These are phyloP conservation scores for Podila verticillata DNA, from an alignment of 192 early-diverging fungal genomes.

Conservation along the genomic window DNA sequence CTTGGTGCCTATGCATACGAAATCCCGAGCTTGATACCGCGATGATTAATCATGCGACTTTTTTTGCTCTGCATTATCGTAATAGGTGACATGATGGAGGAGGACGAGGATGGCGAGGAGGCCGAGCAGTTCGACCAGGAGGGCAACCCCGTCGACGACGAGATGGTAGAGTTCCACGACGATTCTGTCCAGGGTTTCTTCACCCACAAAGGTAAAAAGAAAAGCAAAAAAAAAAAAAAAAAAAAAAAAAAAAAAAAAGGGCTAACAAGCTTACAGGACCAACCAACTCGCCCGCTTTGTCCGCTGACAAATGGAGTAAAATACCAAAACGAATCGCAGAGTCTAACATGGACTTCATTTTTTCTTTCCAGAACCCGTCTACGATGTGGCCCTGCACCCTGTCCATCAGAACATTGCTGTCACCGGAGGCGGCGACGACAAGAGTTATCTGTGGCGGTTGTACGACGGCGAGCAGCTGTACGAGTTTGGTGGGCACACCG, in stretches of 20 bases:
- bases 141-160: slow-evolving; percentile 62
- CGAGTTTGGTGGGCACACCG: slow-evolving; percentile 81
- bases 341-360: background rate
- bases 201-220: slow-evolving; percentile 74
- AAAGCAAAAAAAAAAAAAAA: background rate
- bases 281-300: too few relatives aligned
- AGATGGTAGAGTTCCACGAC: slow-evolving; percentile 72
- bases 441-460: slow-evolving; percentile 87
- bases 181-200: slow-evolving; percentile 96
- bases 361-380: slow-evolving; percentile 78
- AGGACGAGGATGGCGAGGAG: slow-evolving; percentile 52
- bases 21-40: background rate
- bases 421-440: slow-evolving; percentile 94
- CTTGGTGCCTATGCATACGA: background rate
- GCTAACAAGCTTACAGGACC: too few relatives aligned
- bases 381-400: slow-evolving; percentile 85
- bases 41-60: slow-evolving; percentile 1
- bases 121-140: slow-evolving; percentile 59
- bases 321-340: too few relatives aligned
- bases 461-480: slow-evolving; percentile 82
- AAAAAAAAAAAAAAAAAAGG: background rate
- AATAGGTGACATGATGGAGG: slow-evolving; percentile 56
- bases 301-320: background rate
- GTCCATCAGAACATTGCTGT: slow-evolving; percentile 70
- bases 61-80: background rate